Base-by-base conservation (phyloP, 2,329 filamentous ascomycete genomes). In the Leptographium flavum region DNA sequence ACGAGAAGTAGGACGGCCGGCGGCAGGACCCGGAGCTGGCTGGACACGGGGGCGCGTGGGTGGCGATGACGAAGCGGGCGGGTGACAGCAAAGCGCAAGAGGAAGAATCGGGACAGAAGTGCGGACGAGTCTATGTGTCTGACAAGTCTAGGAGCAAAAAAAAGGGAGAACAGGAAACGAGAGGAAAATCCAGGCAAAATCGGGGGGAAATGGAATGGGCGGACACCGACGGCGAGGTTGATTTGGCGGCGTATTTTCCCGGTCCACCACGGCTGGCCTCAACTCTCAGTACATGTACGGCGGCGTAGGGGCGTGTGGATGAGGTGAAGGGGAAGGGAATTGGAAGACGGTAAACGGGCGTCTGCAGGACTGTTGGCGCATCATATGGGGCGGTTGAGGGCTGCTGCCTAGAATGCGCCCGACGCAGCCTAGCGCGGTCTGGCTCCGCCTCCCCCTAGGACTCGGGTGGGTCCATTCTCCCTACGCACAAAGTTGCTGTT, bases 321-420 rank as follows among this genome's bases (percentile, higher is more conserved):
- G 23, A 23, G n/a, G n/a, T 23, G 35, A 32, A 45, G 43, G 41
- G 36, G 32, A 13, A 19, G 43, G 38, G 32, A 42, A 42, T 22
- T 13, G 35, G 32, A 11, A 13, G 19, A 43, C 42, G 39, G 39
- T 32, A 42, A 32, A 23, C 33, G 44, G 39, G 45, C 45, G 48
- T 33, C n/a, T 23, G 38, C 28, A 32, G 15, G 33, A 35, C 32
- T 28, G 42, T 44, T 44, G 38, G 35, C 19, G 4, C 33, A 39
- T 44, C 49, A 50, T 49, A 47, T 47, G 45, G 49, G 44, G 45
- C 45, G 32, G 44, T 42, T 41, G 46, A 51, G 49, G 37, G 47
- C 49, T 47, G 52, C 38, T 54, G 52, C 52, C 52, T 54, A 54
- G 41, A 54, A 47, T 49, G 25, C 8, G 27, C 13, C 48, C 48